Evolutionary conservation across 495 filamentous ascomycete species (phyloP).

Genomic region (Hypoxylon subgilvum): DNA sequence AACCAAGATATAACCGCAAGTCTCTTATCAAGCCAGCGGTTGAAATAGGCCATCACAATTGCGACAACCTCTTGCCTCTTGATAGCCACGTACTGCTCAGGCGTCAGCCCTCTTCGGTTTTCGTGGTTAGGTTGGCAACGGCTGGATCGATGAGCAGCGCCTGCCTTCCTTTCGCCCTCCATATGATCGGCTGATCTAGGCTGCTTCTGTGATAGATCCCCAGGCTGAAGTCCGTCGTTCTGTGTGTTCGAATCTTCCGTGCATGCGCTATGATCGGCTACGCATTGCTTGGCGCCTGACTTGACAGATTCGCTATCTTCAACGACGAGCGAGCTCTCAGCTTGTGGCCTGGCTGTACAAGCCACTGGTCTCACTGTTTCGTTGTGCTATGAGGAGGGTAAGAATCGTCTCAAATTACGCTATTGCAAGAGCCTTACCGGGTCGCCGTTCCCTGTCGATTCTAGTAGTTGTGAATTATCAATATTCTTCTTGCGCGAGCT

Average conservation of each 20-base stretch:
- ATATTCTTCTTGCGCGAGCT: conserved; percentile 22
- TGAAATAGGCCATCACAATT: conserved; percentile 35
- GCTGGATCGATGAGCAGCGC: conserved; percentile 31
- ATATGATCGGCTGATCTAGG: conserved; percentile 33
- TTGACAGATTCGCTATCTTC: background rate
- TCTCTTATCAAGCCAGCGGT: conserved; percentile 40
- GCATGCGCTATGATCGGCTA: conserved; percentile 26
- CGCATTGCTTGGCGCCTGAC: conserved; percentile 28
- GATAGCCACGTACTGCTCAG: conserved; percentile 40
- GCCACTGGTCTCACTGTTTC: conserved; percentile 1
- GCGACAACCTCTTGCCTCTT: conserved; percentile 34
- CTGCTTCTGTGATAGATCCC: conserved; percentile 21
- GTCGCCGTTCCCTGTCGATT: conserved; percentile 26
- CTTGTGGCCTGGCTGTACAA: background rate
- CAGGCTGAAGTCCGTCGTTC: conserved; percentile 25
- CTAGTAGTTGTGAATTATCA: conserved; percentile 13
- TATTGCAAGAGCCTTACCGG: conserved; percentile 28
- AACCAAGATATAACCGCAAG: conserved; percentile 40
- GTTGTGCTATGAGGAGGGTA: conserved; percentile 23
- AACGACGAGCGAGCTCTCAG: conserved; percentile 12
- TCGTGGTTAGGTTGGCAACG: conserved; percentile 26
- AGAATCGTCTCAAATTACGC: conserved; percentile 16
- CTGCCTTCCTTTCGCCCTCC: conserved; percentile 34
- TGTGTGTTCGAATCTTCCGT: conserved; percentile 27
- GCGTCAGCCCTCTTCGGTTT: conserved; percentile 32